These are phyloP conservation scores for Endoconidiophora polonica DNA, from an alignment of 2,329 filamentous ascomycete species.

Conservation along the genomic window DNA sequence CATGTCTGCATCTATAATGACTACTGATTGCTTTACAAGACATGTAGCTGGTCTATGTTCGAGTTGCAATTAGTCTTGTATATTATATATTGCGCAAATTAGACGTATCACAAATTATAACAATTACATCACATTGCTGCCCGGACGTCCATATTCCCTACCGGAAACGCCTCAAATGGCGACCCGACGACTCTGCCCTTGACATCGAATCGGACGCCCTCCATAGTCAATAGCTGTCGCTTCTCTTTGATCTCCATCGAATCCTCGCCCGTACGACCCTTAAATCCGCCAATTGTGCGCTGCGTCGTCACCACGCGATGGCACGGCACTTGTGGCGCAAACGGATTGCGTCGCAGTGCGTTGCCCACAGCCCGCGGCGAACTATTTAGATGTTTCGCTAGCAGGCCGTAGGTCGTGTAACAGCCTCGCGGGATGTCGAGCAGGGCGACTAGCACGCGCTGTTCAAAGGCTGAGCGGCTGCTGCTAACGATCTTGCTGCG, in stretches of 20 bases:
- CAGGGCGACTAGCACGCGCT: slow-evolving; percentile 52
- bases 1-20: too few species aligned
- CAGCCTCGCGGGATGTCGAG: slow-evolving; percentile 60
- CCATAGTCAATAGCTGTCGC: slow-evolving; percentile 39
- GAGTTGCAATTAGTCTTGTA: too few species aligned
- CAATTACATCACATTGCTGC: too few species aligned
- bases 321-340: slow-evolving; percentile 66
- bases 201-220: slow-evolving; percentile 48
- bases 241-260: slow-evolving; percentile 47
- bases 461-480: slow-evolving; percentile 36
- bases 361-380: slow-evolving; percentile 65
- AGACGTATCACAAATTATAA: too few species aligned
- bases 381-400: slow-evolving; percentile 51
- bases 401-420: slow-evolving; percentile 61
- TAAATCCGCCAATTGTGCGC: slow-evolving; percentile 45
- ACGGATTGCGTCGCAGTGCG: slow-evolving; percentile 62
- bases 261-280: slow-evolving; percentile 45
- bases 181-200: slow-evolving; percentile 42
- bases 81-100: too few species aligned
- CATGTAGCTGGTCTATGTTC: too few species aligned
- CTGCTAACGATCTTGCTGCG: slow-evolving; percentile 29
- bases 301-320: slow-evolving; percentile 58
- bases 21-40: too few species aligned
- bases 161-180: slow-evolving; percentile 29
- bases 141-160: too few species aligned